Percentiles rank a stretch among this genome's conserved stretches.
Conservation (phyloP, 2,329 filamentous ascomycete genomes). For the Hymenoscyphus scutula region DNA sequence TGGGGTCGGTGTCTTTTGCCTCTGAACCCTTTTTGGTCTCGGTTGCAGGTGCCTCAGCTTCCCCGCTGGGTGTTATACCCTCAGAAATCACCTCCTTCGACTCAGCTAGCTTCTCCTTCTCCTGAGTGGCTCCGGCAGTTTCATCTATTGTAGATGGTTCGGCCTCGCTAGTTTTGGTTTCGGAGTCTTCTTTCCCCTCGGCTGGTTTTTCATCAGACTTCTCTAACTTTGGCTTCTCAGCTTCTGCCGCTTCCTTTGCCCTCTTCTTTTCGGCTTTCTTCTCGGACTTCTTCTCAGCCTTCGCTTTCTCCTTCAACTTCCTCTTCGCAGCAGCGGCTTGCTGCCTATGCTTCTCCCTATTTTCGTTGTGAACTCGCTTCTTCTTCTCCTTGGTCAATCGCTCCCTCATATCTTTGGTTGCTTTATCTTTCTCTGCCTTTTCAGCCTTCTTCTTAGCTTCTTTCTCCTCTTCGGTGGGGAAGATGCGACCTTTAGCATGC, state of each 20-base stretch:
- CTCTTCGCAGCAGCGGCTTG: slow-evolving; percentile 16
- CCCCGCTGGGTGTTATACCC: neutral
- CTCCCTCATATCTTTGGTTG: slow-evolving; percentile 39
- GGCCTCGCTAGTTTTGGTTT: too few species aligned
- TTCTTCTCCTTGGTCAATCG: slow-evolving; percentile 29
- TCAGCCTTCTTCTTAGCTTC: slow-evolving; percentile 46
- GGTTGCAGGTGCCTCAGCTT: neutral
- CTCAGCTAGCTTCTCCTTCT: neutral
- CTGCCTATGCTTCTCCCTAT: slow-evolving; percentile 19
- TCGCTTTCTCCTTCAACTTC: slow-evolving; percentile 14
- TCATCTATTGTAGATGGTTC: too few species aligned
- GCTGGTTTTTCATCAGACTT: neutral
- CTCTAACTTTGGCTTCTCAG: neutral
- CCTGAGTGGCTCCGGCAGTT: too few species aligned
- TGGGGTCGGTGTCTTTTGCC: neutral
- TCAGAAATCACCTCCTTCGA: neutral
- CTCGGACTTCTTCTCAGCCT: slow-evolving; percentile 3
- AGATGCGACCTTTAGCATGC: slow-evolving; percentile 54
- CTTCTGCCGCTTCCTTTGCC: too few species aligned
- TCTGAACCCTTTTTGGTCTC: neutral
- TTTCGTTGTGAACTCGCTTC: slow-evolving; percentile 24
- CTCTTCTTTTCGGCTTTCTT: slow-evolving; percentile 8
- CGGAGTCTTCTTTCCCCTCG: neutral
- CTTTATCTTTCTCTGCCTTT: slow-evolving; percentile 41
- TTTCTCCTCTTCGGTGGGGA: slow-evolving; percentile 43